phyloP scores from a whole-genome alignment of 148 eudicot genomes.

The Rhododendron kiyosumense region DNA sequence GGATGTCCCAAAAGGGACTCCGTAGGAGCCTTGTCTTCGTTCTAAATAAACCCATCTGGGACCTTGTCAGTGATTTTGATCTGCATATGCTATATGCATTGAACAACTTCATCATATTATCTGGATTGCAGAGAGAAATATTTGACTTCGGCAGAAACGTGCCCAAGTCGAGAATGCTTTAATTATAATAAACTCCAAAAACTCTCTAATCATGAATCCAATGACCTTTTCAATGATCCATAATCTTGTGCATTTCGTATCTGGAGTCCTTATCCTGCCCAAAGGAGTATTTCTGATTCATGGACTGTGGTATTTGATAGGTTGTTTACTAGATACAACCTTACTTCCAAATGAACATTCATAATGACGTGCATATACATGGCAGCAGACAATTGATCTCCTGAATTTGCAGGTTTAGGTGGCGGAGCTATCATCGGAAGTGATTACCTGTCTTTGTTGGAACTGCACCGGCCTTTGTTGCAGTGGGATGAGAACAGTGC shows the following conservation, averaged over 20 bases:
- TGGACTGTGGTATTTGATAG: background rate
- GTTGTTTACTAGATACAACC: background rate
- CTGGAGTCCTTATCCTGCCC: background rate
- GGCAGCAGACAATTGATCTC: constrained; percentile 5
- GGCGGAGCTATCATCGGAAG: constrained; percentile 80
- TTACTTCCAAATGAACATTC: background rate
- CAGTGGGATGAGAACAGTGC: constrained; percentile 77
- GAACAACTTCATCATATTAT: background rate
- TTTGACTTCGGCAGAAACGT: background rate
- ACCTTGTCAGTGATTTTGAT: background rate
- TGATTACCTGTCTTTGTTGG: constrained; percentile 75
- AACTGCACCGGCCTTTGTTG: constrained; percentile 57
- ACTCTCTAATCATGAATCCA: background rate
- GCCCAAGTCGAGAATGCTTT: background rate
- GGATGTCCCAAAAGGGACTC: background rate
- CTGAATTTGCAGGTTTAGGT: constrained; percentile 41
- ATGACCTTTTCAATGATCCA: background rate
- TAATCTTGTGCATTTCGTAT: background rate
- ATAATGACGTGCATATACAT: background rate
- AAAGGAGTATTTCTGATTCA: background rate
- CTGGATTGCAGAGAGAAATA: background rate
- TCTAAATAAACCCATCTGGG: background rate
- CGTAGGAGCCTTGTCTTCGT: background rate
- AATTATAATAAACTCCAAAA: background rate
- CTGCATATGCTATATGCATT: background rate